phyloP scores from a whole-genome alignment of 2,329 filamentous ascomycete species.

The Daldinia sp. region DNA sequence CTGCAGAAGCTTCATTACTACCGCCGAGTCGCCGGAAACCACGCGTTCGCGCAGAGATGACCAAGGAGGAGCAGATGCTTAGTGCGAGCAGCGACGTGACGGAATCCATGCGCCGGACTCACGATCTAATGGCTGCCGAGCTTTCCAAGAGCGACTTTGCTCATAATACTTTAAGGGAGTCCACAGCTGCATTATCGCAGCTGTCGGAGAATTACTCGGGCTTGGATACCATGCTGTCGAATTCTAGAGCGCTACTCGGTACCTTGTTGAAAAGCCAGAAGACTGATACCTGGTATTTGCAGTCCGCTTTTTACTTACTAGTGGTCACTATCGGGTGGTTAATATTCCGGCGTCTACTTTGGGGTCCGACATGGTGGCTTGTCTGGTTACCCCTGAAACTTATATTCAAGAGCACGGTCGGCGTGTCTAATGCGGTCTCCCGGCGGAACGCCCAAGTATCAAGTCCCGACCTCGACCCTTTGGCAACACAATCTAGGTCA shows the following conservation, averaged over 20 bases:
- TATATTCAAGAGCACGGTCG: conserved; percentile 65
- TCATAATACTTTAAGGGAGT: conserved; percentile 85
- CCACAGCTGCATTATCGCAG: conserved; percentile 80
- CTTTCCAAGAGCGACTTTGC: conserved; percentile 88
- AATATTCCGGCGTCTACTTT: conserved; percentile 82
- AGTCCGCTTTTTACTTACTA: conserved; percentile 86
- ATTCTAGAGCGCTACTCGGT: conserved; percentile 76
- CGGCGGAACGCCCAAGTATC: conserved; percentile 43
- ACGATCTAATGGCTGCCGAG: conserved; percentile 85
- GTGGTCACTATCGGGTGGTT: conserved; percentile 83
- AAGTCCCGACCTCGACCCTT: conserved; percentile 36
- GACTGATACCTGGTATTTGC: conserved; percentile 97
- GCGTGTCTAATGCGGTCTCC: conserved; percentile 62
- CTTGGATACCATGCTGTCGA: conserved; percentile 78
- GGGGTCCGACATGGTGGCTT: conserved; percentile 90
- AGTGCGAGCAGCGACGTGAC: conserved; percentile 86
- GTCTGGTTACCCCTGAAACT: conserved; percentile 82
- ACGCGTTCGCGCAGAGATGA: conserved; percentile 46
- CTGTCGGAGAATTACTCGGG: conserved; percentile 83
- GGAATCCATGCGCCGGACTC: conserved; percentile 80
- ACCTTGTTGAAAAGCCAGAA: conserved; percentile 88
- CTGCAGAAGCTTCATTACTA: conserved; percentile 40
- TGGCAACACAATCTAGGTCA: conserved; percentile 34
- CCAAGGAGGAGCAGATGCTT: conserved; percentile 72
- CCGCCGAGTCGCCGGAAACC: conserved; percentile 47